Percentiles rank a stretch among this genome's conserved stretches.
These are phyloP conservation scores for Tricholoma furcatifolium DNA, from an alignment of 768 basidiomycete species.

Conservation along the genomic window DNA sequence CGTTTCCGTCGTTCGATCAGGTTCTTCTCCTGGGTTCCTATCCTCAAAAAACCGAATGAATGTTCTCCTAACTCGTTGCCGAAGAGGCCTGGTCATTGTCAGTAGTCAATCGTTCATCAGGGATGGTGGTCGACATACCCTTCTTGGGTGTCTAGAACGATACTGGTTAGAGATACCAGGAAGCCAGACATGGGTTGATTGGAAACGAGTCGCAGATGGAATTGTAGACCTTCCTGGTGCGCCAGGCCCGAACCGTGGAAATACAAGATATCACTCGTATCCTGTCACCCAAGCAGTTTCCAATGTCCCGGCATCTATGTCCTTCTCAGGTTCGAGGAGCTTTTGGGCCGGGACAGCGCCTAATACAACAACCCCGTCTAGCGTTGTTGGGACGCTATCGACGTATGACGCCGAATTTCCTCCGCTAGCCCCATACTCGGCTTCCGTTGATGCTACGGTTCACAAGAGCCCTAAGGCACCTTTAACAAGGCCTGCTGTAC, in stretches of 20 bases:
- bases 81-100: slow-evolving; percentile 46
- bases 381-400: too few species aligned
- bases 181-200: slow-evolving; percentile 28
- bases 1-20: slow-evolving; percentile 50
- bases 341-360: background rate
- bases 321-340: too few species aligned
- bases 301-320: too few species aligned
- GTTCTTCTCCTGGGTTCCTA: slow-evolving; percentile 42
- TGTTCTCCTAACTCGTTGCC: slow-evolving; percentile 51
- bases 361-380: background rate
- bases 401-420: slow-evolving; percentile 1
- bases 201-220: slow-evolving; percentile 26
- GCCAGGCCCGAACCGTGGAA: slow-evolving; percentile 13
- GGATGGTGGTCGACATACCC: slow-evolving; percentile 31
- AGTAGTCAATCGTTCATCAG: slow-evolving; percentile 40
- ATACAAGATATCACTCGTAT: background rate
- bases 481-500: too few species aligned
- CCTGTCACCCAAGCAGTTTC: too few species aligned
- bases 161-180: slow-evolving; percentile 21
- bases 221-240: slow-evolving; percentile 31
- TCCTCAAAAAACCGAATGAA: slow-evolving; percentile 44
- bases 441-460: background rate
- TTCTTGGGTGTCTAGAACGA: slow-evolving; percentile 39
- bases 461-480: background rate
- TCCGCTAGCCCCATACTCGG: background rate